Evolutionary conservation across 306 rosid species (phyloP), one percentile per base, ranked within the genome.

Genomic region (Mimosa bimucronata): DNA sequence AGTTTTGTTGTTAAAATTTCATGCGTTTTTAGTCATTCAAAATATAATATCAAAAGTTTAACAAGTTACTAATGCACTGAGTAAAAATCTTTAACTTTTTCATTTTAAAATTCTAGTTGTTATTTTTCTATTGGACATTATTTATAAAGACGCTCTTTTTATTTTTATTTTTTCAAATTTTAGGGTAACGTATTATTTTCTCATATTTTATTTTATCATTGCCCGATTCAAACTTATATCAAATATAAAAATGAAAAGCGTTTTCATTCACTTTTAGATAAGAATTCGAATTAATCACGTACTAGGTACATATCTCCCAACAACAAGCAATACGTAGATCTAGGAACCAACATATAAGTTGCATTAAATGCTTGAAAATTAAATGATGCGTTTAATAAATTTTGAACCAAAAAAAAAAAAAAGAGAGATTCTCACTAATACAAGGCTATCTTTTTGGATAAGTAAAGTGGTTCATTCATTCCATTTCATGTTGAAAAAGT

Each of bases 381-480:
- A 34, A 50, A n/a, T n/a, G 26, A n/a, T 10, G 25, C 26, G 2
- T 0, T 18, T 52, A 7, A 19, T 52, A 18, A 52, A 19, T 52
- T 52, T 7, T 19, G 58, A 19, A 52, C 11, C 58, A 9, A 52
- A 18, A 6, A 6, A 1, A 7, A 52, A 6, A 50, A 46, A 2
- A 13, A 4, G 5, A 53, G 3, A 53, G 4, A 19, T 53, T 7
- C 25, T 52, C 26, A 53, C 4, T n/a, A 7, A 53, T 19, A 53
- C 18, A 10, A 53, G 5, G 60, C 60, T 53, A 53, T 18, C 26
- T 53, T 53, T 53, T n/a, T n/a, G 60, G 16, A 57, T 75, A 79
- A 85, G 72, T 38, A 78, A 86, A 77, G 83, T 64, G 65, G 31
- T 23, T 68, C 3, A 38, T 66, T 53, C 68, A 80, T 61, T 21